These are phyloP conservation scores for Dactylorhiza incarnata DNA, from an alignment of 106 monocot genomes.

Conservation along the genomic window DNA sequence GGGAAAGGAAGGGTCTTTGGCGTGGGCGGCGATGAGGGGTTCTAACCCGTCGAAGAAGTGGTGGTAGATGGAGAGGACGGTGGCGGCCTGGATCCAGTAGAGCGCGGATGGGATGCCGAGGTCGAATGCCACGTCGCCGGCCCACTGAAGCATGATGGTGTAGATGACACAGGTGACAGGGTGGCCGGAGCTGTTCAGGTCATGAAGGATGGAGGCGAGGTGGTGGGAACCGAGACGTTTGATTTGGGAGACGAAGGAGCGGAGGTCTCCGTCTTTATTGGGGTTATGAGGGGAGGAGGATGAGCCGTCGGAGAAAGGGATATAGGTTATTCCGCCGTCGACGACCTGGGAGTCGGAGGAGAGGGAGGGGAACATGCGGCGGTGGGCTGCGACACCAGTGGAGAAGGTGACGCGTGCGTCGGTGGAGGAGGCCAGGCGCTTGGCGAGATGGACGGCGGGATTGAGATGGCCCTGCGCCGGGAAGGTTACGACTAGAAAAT, in stretches of 20 bases:
- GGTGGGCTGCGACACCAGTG: constrained; percentile 1
- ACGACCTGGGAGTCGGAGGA: background rate
- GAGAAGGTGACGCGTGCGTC: constrained; percentile 7
- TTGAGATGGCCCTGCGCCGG: constrained; percentile 14
- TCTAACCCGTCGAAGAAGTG: constrained; percentile 39
- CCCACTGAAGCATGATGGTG: constrained; percentile 26
- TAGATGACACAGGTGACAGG: constrained; percentile 34
- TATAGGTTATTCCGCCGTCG: constrained; percentile 19
- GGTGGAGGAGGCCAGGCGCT: background rate
- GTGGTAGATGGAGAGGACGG: constrained; percentile 10
- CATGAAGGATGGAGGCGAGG: constrained; percentile 10
- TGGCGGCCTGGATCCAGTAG: constrained; percentile 55
- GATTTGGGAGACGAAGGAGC: constrained; percentile 4
- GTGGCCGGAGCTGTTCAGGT: constrained; percentile 10
- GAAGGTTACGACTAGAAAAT: constrained; percentile 9
- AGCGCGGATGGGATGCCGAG: constrained; percentile 20
- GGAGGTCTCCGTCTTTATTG: background rate
- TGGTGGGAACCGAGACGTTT: constrained; percentile 3
- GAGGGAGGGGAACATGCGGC: constrained; percentile 8
- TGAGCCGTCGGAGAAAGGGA: constrained; percentile 33
- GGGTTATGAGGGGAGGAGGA: constrained; percentile 22
- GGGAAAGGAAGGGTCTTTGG: constrained; percentile 9
- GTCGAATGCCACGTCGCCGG: constrained; percentile 17
- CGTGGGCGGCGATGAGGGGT: constrained; percentile 8
- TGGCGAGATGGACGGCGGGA: constrained; percentile 7